Conservation (phyloP, 495 filamentous ascomycete genomes). For the Glutinoglossum americanum region DNA sequence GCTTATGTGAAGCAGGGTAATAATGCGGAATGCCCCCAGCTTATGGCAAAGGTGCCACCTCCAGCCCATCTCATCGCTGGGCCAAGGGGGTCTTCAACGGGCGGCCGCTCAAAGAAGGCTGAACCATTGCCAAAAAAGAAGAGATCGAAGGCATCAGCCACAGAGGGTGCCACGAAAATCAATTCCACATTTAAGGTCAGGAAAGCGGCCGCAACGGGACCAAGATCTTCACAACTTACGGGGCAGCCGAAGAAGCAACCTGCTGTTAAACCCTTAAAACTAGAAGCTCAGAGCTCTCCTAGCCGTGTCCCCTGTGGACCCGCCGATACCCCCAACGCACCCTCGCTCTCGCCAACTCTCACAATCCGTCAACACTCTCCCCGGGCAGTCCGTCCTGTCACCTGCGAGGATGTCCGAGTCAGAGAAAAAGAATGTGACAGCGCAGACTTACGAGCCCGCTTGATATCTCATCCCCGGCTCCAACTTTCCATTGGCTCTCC, state of each 20-base stretch:
- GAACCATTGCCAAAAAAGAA: neutral
- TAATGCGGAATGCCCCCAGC: neutral
- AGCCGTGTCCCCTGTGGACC: neutral
- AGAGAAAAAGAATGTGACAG: neutral
- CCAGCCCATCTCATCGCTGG: neutral
- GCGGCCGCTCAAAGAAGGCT: neutral
- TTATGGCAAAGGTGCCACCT: neutral
- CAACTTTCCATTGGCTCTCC: neutral
- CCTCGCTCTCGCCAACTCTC: slow-evolving; percentile 1
- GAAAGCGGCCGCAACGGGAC: neutral
- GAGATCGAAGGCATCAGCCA: neutral
- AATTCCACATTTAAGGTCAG: neutral
- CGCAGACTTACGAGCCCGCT: neutral
- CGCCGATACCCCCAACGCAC: neutral
- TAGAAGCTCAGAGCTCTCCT: neutral
- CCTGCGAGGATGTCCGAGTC: neutral
- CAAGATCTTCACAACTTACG: neutral
- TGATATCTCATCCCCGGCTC: neutral
- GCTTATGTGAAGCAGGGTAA: neutral
- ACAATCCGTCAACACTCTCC: neutral
- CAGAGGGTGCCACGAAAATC: neutral
- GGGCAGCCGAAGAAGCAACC: neutral
- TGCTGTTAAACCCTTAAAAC: neutral
- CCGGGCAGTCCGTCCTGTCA: neutral
- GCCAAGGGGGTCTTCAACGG: neutral